A percentile compares a stretch with the other conserved stretches of the same genome.
phyloP scores from a whole-genome alignment of 1,284 basidiomycete species.

The Crucibulum parvulum region DNA sequence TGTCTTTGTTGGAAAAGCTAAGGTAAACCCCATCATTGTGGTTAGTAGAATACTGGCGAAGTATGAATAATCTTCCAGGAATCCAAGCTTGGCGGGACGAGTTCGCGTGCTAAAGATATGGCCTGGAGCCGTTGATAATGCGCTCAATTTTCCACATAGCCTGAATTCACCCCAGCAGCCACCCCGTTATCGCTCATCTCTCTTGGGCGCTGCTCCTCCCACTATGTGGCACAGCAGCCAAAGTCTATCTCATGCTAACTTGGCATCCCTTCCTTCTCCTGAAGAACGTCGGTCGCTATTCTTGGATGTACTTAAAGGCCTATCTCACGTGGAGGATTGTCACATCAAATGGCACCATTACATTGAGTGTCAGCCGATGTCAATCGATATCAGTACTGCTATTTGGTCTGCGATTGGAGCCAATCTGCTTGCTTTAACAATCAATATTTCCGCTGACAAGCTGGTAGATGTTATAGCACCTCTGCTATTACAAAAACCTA shows the following conservation, averaged over 20 bases:
- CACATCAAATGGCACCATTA: background rate
- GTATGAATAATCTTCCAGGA: background rate
- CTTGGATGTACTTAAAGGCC: background rate
- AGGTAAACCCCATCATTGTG: conserved; percentile 11
- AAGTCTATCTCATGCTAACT: background rate
- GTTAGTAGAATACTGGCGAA: background rate
- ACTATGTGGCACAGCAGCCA: background rate
- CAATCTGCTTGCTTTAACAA: background rate
- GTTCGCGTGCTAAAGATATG: background rate
- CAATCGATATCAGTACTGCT: background rate
- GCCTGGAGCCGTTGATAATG: background rate
- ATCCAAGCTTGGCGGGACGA: background rate
- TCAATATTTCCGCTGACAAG: background rate
- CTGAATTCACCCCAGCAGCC: background rate
- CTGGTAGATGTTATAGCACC: background rate
- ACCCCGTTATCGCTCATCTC: background rate
- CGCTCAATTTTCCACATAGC: background rate
- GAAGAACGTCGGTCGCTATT: background rate
- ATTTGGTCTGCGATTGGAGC: background rate
- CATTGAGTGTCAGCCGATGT: background rate
- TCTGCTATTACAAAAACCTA: background rate
- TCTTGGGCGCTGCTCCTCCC: background rate
- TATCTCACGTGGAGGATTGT: background rate
- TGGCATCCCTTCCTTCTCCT: background rate
- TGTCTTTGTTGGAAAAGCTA: conserved; percentile 14